A percentile compares a stretch with the other conserved stretches of the same genome.
Evolutionary conservation across 1,139 yeast species (phyloP).

Genomic region (Yamadazyma pseudoaaseri): DNA sequence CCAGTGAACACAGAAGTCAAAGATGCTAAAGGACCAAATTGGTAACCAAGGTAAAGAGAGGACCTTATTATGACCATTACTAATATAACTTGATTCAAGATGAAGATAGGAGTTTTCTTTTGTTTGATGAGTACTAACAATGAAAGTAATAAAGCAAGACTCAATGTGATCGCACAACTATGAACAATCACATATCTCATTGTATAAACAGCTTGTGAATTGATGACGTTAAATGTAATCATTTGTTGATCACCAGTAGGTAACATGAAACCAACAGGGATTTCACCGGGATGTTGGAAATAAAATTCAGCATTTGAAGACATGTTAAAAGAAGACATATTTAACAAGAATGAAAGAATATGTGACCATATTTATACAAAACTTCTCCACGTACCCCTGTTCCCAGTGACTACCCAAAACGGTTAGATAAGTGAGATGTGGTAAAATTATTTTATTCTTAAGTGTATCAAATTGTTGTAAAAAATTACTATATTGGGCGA

Average conservation of each 20-base stretch:
- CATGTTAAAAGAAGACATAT: too few species aligned
- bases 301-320: neutral
- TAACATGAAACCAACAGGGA: constrained; percentile 19
- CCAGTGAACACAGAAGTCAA: constrained; percentile 53
- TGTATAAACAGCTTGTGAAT: constrained; percentile 10
- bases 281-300: constrained; percentile 13
- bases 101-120: constrained; percentile 64
- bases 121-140: constrained; percentile 43
- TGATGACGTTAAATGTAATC: constrained; percentile 15
- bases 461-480: constrained; percentile 2
- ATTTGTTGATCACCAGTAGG: constrained; percentile 10
- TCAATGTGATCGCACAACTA: constrained; percentile 29
- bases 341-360: too few species aligned
- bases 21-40: constrained; percentile 52
- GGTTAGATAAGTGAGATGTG: neutral
- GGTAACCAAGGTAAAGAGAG: constrained; percentile 52
- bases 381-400: too few species aligned
- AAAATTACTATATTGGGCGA: constrained; percentile 10
- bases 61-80: constrained; percentile 56
- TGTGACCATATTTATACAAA: too few species aligned
- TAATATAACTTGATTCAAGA: constrained; percentile 63
- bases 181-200: constrained; percentile 16
- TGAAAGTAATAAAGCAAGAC: constrained; percentile 21
- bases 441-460: too few species aligned
- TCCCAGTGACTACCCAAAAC: neutral